Percentiles rank a stretch among this genome's conserved stretches.
These are phyloP conservation scores for Arthromyces matolae DNA, from an alignment of 768 basidiomycete species.

Conservation along the genomic window DNA sequence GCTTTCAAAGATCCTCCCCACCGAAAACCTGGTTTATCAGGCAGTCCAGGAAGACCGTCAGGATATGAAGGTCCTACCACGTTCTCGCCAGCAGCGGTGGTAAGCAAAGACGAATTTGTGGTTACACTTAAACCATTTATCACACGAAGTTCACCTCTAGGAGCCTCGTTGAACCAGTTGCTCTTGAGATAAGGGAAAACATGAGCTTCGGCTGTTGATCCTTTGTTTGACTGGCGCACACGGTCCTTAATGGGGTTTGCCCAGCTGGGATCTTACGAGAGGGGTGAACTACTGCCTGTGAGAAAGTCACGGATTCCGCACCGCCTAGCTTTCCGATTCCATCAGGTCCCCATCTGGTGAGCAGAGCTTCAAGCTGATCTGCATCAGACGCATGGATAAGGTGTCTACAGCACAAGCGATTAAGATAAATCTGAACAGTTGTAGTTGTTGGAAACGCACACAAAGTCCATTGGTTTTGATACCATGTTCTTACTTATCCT, in stretches of 20 bases:
- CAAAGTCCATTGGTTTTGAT: slow-evolving; percentile 75
- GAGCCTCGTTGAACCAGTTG: slow-evolving; percentile 38
- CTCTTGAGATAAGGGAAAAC: slow-evolving; percentile 58
- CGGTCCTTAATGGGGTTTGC: slow-evolving; percentile 83
- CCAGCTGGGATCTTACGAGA: slow-evolving; percentile 74
- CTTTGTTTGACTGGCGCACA: slow-evolving; percentile 63
- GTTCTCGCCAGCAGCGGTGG: slow-evolving; percentile 74
- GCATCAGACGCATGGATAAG: slow-evolving; percentile 89
- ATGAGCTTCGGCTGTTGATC: slow-evolving; percentile 70
- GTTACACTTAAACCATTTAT: slow-evolving; percentile 50
- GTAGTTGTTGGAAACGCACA: slow-evolving; percentile 55
- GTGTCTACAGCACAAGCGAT: slow-evolving; percentile 48
- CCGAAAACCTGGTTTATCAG: slow-evolving; percentile 57
- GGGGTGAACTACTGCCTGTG: slow-evolving; percentile 52
- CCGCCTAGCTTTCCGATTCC: slow-evolving; percentile 86
- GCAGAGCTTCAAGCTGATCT: slow-evolving; percentile 82
- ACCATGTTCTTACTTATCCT: slow-evolving; percentile 88
- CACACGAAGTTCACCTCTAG: slow-evolving; percentile 61
- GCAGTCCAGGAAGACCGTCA: slow-evolving; percentile 51
- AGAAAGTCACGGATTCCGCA: slow-evolving; percentile 31
- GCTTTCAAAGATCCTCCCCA: slow-evolving; percentile 58
- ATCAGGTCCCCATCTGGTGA: slow-evolving; percentile 86
- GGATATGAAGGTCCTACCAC: slow-evolving; percentile 42
- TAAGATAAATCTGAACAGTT: slow-evolving; percentile 22
- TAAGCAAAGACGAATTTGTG: slow-evolving; percentile 39